Percentiles rank a stretch among this genome's conserved stretches.
phyloP scores from a whole-genome alignment of 2,329 filamentous ascomycete genomes.

The Apiospora saccharicola region DNA sequence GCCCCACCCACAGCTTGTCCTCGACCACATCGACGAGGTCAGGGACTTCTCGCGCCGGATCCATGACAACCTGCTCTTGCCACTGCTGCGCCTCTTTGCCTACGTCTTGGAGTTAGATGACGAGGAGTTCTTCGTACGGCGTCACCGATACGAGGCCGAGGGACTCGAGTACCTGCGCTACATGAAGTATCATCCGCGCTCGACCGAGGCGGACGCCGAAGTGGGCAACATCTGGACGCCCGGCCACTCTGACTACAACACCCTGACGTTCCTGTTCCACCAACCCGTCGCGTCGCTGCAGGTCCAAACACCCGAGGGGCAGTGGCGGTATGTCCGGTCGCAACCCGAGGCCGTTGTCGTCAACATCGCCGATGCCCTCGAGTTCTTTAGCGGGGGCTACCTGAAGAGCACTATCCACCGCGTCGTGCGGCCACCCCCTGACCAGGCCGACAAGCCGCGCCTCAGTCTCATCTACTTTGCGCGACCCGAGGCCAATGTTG shows the following conservation, averaged over 20 bases:
- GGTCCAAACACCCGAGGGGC: conserved; percentile 35
- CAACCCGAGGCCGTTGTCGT: conserved; percentile 51
- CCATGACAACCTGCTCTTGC: conserved; percentile 27
- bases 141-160: conserved; percentile 36
- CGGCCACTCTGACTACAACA: conserved; percentile 38
- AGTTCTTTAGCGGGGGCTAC: conserved; percentile 46
- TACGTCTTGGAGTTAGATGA: conserved; percentile 35
- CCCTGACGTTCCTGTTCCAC: conserved; percentile 60
- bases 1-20: conserved; percentile 34
- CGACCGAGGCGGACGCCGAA: conserved; percentile 31
- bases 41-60: conserved; percentile 34
- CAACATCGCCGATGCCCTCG: conserved; percentile 55
- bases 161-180: conserved; percentile 38
- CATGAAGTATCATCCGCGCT: conserved; percentile 37
- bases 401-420: conserved; percentile 38
- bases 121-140: conserved; percentile 34
- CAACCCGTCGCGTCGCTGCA: conserved; percentile 62
- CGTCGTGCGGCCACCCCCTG: conserved; percentile 33
- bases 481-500: conserved; percentile 35
- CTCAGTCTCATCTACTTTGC: conserved; percentile 38
- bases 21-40: conserved; percentile 36
- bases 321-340: conserved; percentile 39
- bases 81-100: neutral
- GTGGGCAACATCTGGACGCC: conserved; percentile 35
- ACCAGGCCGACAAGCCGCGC: conserved; percentile 32